phyloP scores from a whole-genome alignment of 2,329 filamentous ascomycete genomes.

The Penicillium sp. region DNA sequence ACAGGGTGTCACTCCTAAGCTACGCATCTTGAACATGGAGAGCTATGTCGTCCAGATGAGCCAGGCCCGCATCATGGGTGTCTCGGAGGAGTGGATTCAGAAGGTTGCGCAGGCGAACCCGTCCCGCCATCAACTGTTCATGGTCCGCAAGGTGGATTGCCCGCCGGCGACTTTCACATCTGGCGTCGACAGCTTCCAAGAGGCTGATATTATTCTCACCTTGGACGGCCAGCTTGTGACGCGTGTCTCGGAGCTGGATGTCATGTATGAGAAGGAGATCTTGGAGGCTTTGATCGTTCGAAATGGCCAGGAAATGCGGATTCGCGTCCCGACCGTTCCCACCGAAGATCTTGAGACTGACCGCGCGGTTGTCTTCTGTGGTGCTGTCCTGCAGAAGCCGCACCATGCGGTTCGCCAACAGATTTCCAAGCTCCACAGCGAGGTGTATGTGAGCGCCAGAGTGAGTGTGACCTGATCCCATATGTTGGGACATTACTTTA shows the following conservation, averaged over 20 bases:
- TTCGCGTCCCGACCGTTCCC: slow-evolving; percentile 80
- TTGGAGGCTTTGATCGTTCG: slow-evolving; percentile 86
- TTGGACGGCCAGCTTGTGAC: slow-evolving; percentile 92
- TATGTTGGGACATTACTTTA: neutral
- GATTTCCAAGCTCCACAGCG: slow-evolving; percentile 92
- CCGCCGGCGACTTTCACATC: slow-evolving; percentile 50
- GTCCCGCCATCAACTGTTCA: slow-evolving; percentile 93
- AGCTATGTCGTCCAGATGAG: slow-evolving; percentile 96
- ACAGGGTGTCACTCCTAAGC: slow-evolving; percentile 72
- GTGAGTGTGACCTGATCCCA: slow-evolving; percentile 32
- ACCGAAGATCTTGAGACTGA: slow-evolving; percentile 92
- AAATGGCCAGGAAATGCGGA: slow-evolving; percentile 73
- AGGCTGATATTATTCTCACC: slow-evolving; percentile 90
- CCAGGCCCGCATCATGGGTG: slow-evolving; percentile 94
- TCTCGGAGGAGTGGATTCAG: slow-evolving; percentile 92
- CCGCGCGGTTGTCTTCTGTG: slow-evolving; percentile 90
- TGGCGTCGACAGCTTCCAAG: slow-evolving; percentile 67
- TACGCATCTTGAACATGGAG: slow-evolving; percentile 91
- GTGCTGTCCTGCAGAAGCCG: slow-evolving; percentile 86
- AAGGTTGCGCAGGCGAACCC: slow-evolving; percentile 87
- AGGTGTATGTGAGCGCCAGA: slow-evolving; percentile 91
- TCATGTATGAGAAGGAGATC: slow-evolving; percentile 89
- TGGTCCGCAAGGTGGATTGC: slow-evolving; percentile 87
- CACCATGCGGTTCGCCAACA: slow-evolving; percentile 97
- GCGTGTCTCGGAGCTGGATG: slow-evolving; percentile 84